Evolutionary conservation across 257 asterid species (phyloP).

Genomic region (Cordia subcordata): DNA sequence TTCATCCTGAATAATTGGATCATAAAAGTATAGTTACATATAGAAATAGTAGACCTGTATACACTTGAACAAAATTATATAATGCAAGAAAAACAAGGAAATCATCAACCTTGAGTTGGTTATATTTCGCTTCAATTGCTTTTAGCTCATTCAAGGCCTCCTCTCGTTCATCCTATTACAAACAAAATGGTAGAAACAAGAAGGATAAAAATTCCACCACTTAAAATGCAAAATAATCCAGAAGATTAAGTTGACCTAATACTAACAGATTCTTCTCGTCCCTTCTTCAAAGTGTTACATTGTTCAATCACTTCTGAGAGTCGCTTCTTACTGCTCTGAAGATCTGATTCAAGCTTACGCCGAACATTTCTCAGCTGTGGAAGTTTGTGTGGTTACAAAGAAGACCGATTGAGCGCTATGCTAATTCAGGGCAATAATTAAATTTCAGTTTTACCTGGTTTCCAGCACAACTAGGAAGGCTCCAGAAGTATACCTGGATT

Average conservation of each 20-base stretch:
- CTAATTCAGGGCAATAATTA: neutral
- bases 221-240: neutral
- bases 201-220: neutral
- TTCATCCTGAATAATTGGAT: slow-evolving; percentile 55
- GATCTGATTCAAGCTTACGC: slow-evolving; percentile 66
- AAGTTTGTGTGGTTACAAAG: slow-evolving; percentile 6
- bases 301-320: slow-evolving; percentile 65
- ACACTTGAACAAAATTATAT: neutral
- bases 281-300: slow-evolving; percentile 69
- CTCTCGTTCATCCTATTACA: slow-evolving; percentile 76
- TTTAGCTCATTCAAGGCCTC: slow-evolving; percentile 76
- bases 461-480: slow-evolving; percentile 99
- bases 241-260: slow-evolving; percentile 2
- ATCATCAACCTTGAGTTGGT: slow-evolving; percentile 58
- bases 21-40: neutral
- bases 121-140: slow-evolving; percentile 62
- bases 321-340: slow-evolving; percentile 60
- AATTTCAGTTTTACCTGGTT: slow-evolving; percentile 61
- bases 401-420: neutral
- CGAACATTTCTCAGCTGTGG: slow-evolving; percentile 73
- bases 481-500: slow-evolving; percentile 93
- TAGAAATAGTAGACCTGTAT: neutral
- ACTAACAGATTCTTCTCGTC: slow-evolving; percentile 88
- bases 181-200: slow-evolving; percentile 9
- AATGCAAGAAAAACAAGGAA: neutral